phyloP scores from a whole-genome alignment of 768 basidiomycete genomes.

The Rickenella mellea region DNA sequence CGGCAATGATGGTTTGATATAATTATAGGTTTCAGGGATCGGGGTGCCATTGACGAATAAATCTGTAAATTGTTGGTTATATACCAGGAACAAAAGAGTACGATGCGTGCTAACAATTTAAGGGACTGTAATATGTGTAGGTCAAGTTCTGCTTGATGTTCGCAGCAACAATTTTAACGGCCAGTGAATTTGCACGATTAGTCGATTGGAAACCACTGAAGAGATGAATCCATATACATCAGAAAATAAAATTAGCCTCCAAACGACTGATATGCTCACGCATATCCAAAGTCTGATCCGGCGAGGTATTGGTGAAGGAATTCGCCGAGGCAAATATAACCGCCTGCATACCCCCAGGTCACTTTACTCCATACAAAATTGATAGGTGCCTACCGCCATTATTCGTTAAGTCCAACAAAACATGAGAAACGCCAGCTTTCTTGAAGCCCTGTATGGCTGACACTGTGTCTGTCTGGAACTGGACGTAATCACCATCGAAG shows the following conservation, averaged over 20 bases:
- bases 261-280: constrained; percentile 25
- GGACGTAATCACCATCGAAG: constrained; percentile 37
- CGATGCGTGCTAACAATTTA: constrained; percentile 35
- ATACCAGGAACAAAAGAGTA: background rate
- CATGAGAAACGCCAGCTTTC: constrained; percentile 34
- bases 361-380: background rate
- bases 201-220: constrained; percentile 48
- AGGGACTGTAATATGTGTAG: constrained; percentile 34
- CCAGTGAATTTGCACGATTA: constrained; percentile 43
- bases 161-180: constrained; percentile 46
- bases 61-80: background rate
- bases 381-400: constrained; percentile 41
- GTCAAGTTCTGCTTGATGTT: constrained; percentile 31
- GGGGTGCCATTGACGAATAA: constrained; percentile 34
- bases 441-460: constrained; percentile 37
- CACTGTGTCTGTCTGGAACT: constrained; percentile 43
- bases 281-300: constrained; percentile 38
- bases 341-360: constrained; percentile 28
- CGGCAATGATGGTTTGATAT: constrained; percentile 33
- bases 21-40: constrained; percentile 30
- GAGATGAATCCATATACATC: background rate
- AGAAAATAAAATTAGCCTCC: background rate
- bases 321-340: constrained; percentile 51
- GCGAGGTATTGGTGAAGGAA: constrained; percentile 51
- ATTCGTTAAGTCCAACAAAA: constrained; percentile 51